Percentiles rank a stretch among this genome's conserved stretches.
phyloP scores from a whole-genome alignment of 2,329 filamentous ascomycete genomes.

The Penicillium sp. region DNA sequence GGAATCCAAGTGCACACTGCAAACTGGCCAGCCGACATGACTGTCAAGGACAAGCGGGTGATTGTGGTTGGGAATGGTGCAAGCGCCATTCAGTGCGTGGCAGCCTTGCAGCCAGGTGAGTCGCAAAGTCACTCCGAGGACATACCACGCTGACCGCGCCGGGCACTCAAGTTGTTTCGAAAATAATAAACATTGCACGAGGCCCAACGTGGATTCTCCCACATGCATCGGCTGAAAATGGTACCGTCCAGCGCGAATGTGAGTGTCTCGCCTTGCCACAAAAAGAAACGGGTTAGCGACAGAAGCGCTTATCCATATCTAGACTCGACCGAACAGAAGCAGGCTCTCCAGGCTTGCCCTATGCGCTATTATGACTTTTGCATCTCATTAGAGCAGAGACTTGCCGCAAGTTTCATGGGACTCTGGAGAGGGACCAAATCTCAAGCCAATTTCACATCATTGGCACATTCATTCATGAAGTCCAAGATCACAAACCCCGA shows the following conservation, averaged over 20 bases:
- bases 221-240: constrained; percentile 6
- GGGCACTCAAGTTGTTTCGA: neutral
- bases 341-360: neutral
- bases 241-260: constrained; percentile 8
- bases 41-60: constrained; percentile 1
- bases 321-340: constrained; percentile 5
- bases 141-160: neutral
- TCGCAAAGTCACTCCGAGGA: neutral
- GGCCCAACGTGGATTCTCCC: constrained; percentile 10
- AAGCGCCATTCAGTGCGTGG: constrained; percentile 7
- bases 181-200: constrained; percentile 8
- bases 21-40: constrained; percentile 26
- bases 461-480: constrained; percentile 9
- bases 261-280: neutral
- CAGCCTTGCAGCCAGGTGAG: constrained; percentile 10
- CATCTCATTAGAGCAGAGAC: constrained; percentile 1
- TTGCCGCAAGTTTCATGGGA: constrained; percentile 5
- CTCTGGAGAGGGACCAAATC: constrained; percentile 9
- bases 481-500: constrained; percentile 3
- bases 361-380: constrained; percentile 5
- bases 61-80: constrained; percentile 12
- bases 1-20: constrained; percentile 39
- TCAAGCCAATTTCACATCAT: constrained; percentile 4
- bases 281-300: neutral
- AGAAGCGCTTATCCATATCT: neutral